Percentiles rank a stretch among this genome's conserved stretches.
Evolutionary conservation across 2,329 filamentous ascomycete genomes (phyloP).

Genomic region (Emmonsiellopsis sp.): DNA sequence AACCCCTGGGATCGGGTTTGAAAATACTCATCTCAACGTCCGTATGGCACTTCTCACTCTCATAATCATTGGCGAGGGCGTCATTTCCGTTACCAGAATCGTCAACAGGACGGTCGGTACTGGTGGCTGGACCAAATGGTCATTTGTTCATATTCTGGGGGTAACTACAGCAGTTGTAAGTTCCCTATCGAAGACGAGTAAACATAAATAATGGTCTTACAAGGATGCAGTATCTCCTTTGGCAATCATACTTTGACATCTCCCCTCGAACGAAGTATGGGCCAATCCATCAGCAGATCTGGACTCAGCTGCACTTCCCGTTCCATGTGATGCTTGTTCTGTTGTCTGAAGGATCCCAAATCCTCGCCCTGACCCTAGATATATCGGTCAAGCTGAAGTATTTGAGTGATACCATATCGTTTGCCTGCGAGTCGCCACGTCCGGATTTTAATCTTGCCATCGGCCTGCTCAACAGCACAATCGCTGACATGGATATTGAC

Average conservation of each 20-base stretch:
- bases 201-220: not conserved
- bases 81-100: conserved; percentile 50
- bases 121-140: conserved; percentile 32
- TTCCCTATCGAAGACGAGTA: conserved; percentile 2
- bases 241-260: conserved; percentile 54
- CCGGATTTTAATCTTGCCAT: conserved; percentile 21
- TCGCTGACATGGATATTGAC: conserved; percentile 32
- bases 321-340: conserved; percentile 56
- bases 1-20: conserved; percentile 51
- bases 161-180: conserved; percentile 31
- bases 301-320: conserved; percentile 47
- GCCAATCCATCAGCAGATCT: conserved; percentile 49
- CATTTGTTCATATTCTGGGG: conserved; percentile 29
- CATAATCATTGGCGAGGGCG: conserved; percentile 58
- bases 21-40: conserved; percentile 54
- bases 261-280: conserved; percentile 43
- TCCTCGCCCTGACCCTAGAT: conserved; percentile 41
- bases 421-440: conserved; percentile 31
- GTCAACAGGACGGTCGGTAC: conserved; percentile 42
- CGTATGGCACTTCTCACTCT: conserved; percentile 56
- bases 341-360: conserved; percentile 56
- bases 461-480: conserved; percentile 27
- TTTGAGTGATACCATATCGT: conserved; percentile 28
- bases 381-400: conserved; percentile 33
- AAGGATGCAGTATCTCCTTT: conserved; percentile 43